Base-by-base conservation (phyloP, 1,284 basidiomycete genomes). In the Ganoderma lingzhi region DNA sequence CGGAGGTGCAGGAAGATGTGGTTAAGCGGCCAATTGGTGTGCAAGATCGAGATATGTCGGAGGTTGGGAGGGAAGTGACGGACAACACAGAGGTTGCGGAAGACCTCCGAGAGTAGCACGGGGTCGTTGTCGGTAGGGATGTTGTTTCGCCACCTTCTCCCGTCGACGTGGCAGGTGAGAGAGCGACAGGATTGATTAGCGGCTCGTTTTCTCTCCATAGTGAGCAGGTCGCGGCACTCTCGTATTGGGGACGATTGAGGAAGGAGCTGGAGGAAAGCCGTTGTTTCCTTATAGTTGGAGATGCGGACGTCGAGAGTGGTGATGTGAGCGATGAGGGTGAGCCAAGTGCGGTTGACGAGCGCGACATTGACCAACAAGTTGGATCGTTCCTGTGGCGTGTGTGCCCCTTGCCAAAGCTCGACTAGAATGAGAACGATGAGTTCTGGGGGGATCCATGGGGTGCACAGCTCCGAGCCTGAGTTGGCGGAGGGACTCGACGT, bases 371-470 rank as follows among this genome's bases (percentile, higher is more conserved):
- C 75, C 76, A 80, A 79, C 19, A 84, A 73, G 15, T 64, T 44
- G 32, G 75, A 76, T 48, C 83, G 81, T 32, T 83, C 81, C 41
- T 73, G 48, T 0, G 67, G 65, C 15, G 75, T 66, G 59, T 83
- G 76, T 6, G 75, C 68, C 5, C 75, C 72, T 6, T 71, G 61
- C 84, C 84, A 85, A 35, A 76, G 74, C 28, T 78, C 73, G 15
- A 53, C 61, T 62, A 85, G 68, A 56, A 84, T 81, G 39, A 78
- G 67, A 63, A 80, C 79, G 63, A 81, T 68, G 39, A 85, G 72
- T 68, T 85, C 83, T 30, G 75, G 68, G 5, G 82, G 83, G 19
- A 84, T 74, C 60, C 65, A 71, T 17, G 71, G 70, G 12, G 37
- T 63, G 28, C 65, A 63, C 62, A 55, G 64, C 35, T 55, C 53